These are phyloP conservation scores for Balansia obtecta DNA, from an alignment of 2,329 filamentous ascomycete genomes.

Conservation along the genomic window DNA sequence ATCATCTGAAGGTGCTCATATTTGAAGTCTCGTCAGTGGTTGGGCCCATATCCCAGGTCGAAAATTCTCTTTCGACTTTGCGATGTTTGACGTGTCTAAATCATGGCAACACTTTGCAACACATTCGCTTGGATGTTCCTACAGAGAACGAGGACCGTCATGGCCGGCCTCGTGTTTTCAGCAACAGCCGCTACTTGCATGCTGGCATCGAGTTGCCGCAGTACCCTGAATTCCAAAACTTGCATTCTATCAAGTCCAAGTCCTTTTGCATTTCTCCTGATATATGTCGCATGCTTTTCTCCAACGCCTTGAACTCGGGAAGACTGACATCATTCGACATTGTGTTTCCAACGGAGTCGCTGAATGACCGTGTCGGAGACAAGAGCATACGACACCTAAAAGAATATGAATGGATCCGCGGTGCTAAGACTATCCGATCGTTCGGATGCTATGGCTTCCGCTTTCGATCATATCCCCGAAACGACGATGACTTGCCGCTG, in stretches of 20 bases:
- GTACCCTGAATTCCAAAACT: slow-evolving; percentile 13
- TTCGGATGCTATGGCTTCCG: slow-evolving; percentile 24
- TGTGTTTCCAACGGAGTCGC: slow-evolving; percentile 19
- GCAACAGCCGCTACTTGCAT: neutral
- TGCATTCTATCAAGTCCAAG: slow-evolving; percentile 18
- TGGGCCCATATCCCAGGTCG: slow-evolving; percentile 12
- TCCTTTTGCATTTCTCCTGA: slow-evolving; percentile 14
- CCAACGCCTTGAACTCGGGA: slow-evolving; percentile 13
- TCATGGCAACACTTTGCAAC: slow-evolving; percentile 14
- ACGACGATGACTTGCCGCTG: slow-evolving; percentile 18
- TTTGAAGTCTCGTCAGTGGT: slow-evolving; percentile 9
- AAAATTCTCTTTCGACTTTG: slow-evolving; percentile 12
- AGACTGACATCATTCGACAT: slow-evolving; percentile 24
- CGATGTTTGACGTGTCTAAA: slow-evolving; percentile 16
- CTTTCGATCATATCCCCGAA: slow-evolving; percentile 18
- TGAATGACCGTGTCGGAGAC: slow-evolving; percentile 13
- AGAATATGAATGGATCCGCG: slow-evolving; percentile 23
- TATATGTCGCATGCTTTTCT: slow-evolving; percentile 14
- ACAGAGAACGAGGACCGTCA: slow-evolving; percentile 12
- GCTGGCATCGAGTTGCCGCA: neutral
- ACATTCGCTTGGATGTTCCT: slow-evolving; percentile 20
- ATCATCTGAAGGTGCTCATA: slow-evolving; percentile 17
- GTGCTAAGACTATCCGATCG: slow-evolving; percentile 19
- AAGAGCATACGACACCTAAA: slow-evolving; percentile 17
- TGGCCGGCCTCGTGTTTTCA: slow-evolving; percentile 2